A percentile compares a stretch with the other conserved stretches of the same genome.
These are phyloP conservation scores for Pleurotus tuber-regium DNA, from an alignment of 768 basidiomycete species.

Conservation along the genomic window DNA sequence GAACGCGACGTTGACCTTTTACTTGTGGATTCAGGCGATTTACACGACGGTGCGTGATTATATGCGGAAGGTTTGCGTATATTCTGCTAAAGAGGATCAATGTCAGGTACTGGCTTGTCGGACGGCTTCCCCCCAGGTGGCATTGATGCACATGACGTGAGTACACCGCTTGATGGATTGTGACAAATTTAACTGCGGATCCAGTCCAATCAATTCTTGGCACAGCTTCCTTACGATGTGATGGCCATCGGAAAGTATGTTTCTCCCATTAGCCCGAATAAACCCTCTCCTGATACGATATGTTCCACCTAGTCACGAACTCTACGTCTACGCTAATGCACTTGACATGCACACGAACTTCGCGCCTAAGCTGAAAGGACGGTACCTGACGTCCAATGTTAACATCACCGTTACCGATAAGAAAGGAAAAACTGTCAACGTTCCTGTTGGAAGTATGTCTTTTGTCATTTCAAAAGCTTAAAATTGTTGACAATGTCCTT, in stretches of 20 bases:
- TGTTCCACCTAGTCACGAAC: constrained; percentile 58
- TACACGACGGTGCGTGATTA: constrained; percentile 57
- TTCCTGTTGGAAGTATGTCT: constrained; percentile 35
- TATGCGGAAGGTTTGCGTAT: not conserved
- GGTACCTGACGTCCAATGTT: constrained; percentile 82
- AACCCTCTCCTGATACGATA: not conserved
- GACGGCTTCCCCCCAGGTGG: constrained; percentile 73
- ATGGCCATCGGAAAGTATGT: constrained; percentile 82
- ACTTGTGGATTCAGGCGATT: constrained; percentile 77
- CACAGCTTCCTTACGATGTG: constrained; percentile 74
- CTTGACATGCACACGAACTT: constrained; percentile 75
- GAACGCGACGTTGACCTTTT: constrained; percentile 79
- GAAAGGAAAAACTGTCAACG: constrained; percentile 31
- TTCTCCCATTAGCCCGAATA: not conserved
- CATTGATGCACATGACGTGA: constrained; percentile 70
- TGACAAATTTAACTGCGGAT: not conserved
- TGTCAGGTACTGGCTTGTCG: constrained; percentile 66
- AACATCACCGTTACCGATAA: constrained; percentile 70
- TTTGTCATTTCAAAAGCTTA: not conserved
- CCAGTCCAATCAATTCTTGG: constrained; percentile 77
- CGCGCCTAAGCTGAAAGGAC: constrained; percentile 59
- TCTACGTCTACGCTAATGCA: constrained; percentile 69
- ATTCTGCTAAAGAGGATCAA: constrained; percentile 1
- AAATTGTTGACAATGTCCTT: constrained; percentile 12
- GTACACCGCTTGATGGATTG: constrained; percentile 15